phyloP scores from a whole-genome alignment of 169 alveolate species.

The Plasmodium vivax region DNA sequence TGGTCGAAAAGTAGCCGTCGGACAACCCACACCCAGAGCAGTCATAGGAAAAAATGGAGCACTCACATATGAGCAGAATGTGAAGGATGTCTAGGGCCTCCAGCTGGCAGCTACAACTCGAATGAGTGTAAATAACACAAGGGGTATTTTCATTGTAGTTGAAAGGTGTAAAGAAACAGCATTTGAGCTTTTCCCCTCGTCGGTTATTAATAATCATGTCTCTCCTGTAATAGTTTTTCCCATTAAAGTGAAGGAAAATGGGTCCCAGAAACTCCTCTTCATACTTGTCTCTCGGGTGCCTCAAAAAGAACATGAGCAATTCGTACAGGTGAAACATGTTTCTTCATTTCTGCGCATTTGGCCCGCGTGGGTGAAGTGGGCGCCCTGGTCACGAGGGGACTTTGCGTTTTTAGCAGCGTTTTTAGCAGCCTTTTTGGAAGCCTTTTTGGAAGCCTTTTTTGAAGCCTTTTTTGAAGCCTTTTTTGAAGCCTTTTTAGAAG shows the following conservation, averaged over 20 bases:
- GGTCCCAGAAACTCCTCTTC: constrained; percentile 73
- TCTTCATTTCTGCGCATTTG: not conserved
- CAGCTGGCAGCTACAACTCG: constrained; percentile 61
- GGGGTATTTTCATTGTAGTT: constrained; percentile 71
- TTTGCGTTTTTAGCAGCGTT: no score
- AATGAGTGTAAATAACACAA: constrained; percentile 74
- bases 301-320: constrained; percentile 67
- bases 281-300: constrained; percentile 71
- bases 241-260: constrained; percentile 54
- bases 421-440: no score
- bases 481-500: no score
- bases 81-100: constrained; percentile 62
- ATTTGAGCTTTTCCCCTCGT: constrained; percentile 69
- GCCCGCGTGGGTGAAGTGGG: not conserved
- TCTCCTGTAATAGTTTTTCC: constrained; percentile 61
- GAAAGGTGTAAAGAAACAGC: constrained; percentile 60
- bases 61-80: constrained; percentile 44
- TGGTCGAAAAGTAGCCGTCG: constrained; percentile 59
- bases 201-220: constrained; percentile 56
- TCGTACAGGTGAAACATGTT: constrained; percentile 71
- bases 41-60: constrained; percentile 70
- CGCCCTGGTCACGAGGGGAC: not conserved
- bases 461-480: no score
- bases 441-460: no score
- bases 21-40: constrained; percentile 74